Base-by-base conservation (phyloP, 2,329 filamentous ascomycete genomes). In the Alternaria sp. region DNA sequence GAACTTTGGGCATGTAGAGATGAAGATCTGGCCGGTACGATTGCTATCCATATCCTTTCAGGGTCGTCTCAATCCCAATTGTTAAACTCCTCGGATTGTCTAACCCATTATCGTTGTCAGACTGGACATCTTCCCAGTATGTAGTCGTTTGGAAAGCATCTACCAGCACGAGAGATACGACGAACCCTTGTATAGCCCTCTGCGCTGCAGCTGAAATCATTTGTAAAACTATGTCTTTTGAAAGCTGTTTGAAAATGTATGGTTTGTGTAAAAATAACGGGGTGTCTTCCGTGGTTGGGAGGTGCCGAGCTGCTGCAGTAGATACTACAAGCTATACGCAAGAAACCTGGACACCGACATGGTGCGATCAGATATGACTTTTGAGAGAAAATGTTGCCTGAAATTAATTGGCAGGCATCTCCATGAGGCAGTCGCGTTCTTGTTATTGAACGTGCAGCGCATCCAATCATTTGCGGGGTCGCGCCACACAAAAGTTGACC, bases 401-500 rank as follows among this genome's bases (percentile, higher is more conserved):
- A 17, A 11, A 28, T 15, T 6, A 8, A 5, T 40, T 30, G 28
- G 21, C 49, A 11, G n/a, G 10, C 19, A 9, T 36, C 19, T 23
- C 8, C 28, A 13, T 9, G 49, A 52, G 13, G 28, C 49, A 52
- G 49, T 40, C 30, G 19, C 49, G 49, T 52, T 40, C 28, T 3
- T 25, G 2, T 21, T 15, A 17, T 52, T 25, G 49, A 36, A 17
- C 6, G 23, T 30, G n/a, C 13, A 47, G 49, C 12, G 49, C 60
- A 25, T 32, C 45, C 56, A 62, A 59, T 44, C 13, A 47, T 25
- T 25, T 26, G 50, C 45, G 30, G 50, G 43, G 43, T 32, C 19
- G 30, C 62, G 30, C 62, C 50, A 59, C 60, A 55, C 59, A 65
- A 28, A 54, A 52, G 36, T 21, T 2, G 40, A 21, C 40, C 43